A percentile compares a stretch with the other conserved stretches of the same genome.
phyloP scores from a whole-genome alignment of 495 filamentous ascomycete genomes.

The Hyaloscypha hepaticicola region DNA sequence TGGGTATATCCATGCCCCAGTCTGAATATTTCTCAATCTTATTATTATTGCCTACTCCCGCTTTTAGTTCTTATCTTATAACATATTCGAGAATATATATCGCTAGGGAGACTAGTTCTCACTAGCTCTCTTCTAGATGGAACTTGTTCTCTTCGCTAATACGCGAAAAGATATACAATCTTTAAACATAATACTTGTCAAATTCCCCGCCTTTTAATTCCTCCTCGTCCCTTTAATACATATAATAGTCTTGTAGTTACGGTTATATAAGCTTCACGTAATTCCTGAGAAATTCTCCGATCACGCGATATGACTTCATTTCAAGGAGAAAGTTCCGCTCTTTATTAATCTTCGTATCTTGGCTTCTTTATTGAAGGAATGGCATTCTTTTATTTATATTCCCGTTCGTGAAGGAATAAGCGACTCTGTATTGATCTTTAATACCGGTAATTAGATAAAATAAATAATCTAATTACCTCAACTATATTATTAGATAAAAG shows the following conservation, averaged over 20 bases:
- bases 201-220: conserved; percentile 67
- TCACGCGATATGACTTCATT: conserved; percentile 72
- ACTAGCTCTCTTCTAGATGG: conserved; percentile 60
- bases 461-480: conserved; percentile 61
- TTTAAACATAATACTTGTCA: conserved; percentile 43
- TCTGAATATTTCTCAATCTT: conserved; percentile 48
- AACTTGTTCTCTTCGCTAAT: conserved; percentile 40
- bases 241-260: conserved; percentile 66
- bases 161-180: conserved; percentile 8
- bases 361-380: conserved; percentile 65
- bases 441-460: conserved; percentile 60
- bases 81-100: conserved; percentile 67
- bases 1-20: too few relatives aligned
- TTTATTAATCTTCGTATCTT: conserved; percentile 53
- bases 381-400: conserved; percentile 81
- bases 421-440: conserved; percentile 71
- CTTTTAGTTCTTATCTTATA: conserved; percentile 54
- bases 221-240: conserved; percentile 57
- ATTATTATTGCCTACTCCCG: conserved; percentile 48
- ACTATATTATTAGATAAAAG: conserved; percentile 51
- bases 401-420: conserved; percentile 44
- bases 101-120: conserved; percentile 64
- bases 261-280: conserved; percentile 60
- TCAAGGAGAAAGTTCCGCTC: conserved; percentile 60
- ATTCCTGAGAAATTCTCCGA: conserved; percentile 61